Conservation (phyloP, 352 stramenopile genomes). For the Phytophthora pseudosyringae region DNA sequence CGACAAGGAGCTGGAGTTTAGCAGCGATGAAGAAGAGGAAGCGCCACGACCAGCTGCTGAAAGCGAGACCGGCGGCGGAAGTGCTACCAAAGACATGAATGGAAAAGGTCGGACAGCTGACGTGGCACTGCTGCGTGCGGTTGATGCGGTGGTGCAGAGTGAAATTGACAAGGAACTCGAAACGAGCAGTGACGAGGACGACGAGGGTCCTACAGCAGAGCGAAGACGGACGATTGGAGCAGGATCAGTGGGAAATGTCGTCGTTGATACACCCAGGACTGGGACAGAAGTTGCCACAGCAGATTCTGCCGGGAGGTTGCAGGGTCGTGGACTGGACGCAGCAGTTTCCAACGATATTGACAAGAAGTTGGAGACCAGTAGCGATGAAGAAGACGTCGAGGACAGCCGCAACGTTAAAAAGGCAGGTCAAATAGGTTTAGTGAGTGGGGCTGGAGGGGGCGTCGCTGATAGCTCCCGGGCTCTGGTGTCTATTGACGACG, state of each 20-base stretch:
- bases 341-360: slow-evolving; percentile 38
- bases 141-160: slow-evolving; percentile 14
- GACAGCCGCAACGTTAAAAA: not conserved
- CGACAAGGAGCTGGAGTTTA: slow-evolving; percentile 36
- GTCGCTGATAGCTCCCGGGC: not conserved
- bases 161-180: slow-evolving; percentile 38
- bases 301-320: not conserved
- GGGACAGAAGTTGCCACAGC: not conserved
- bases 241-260: not conserved
- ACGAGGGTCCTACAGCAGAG: not conserved
- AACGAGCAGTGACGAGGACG: slow-evolving; percentile 17
- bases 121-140: not conserved
- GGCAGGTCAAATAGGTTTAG: not conserved
- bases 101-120: not conserved
- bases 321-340: slow-evolving; percentile 1
- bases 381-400: slow-evolving; percentile 31
- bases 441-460: not conserved
- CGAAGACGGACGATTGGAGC: not conserved
- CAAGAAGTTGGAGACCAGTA: slow-evolving; percentile 38
- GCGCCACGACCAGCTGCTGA: not conserved
- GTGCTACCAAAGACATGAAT: too few relatives aligned
- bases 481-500: slow-evolving; percentile 41
- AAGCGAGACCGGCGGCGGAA: not conserved
- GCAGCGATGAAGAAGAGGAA: slow-evolving; percentile 28
- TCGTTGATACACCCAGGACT: not conserved